A percentile compares a stretch with the other conserved stretches of the same genome.
phyloP scores from a whole-genome alignment of 345 rosid species.

The Citrus mangshanensis region DNA sequence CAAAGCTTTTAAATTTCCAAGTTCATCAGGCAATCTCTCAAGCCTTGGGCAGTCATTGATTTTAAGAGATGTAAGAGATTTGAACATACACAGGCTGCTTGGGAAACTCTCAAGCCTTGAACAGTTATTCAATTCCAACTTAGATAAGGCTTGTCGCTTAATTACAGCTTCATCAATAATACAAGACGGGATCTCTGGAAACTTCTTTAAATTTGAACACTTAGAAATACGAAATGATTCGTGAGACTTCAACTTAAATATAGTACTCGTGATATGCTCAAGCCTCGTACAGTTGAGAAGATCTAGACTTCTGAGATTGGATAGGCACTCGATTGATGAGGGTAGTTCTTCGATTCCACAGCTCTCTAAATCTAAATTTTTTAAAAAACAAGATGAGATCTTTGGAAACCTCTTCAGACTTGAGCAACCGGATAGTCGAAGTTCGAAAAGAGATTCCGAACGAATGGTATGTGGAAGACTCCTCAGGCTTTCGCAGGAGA shows the following conservation, averaged over 20 bases:
- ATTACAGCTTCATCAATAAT: not conserved
- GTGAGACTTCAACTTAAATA: too few species aligned
- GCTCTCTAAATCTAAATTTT: not conserved
- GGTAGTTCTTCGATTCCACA: not conserved
- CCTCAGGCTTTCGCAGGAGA: too few species aligned
- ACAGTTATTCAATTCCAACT: not conserved
- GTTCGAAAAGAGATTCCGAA: too few species aligned
- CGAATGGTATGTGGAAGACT: not conserved
- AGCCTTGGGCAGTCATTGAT: slow-evolving; percentile 10
- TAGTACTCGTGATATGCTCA: too few species aligned
- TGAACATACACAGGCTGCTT: slow-evolving; percentile 15
- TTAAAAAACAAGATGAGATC: too few species aligned
- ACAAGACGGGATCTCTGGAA: not conserved
- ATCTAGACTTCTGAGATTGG: too few species aligned
- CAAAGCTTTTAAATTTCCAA: not conserved
- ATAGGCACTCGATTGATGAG: too few species aligned
- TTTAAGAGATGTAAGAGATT: not conserved
- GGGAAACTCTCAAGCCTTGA: not conserved
- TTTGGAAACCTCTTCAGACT: too few species aligned
- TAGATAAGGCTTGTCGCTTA: not conserved
- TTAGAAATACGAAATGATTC: too few species aligned
- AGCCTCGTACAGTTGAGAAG: too few species aligned
- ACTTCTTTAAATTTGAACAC: too few species aligned
- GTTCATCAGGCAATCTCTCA: not conserved
- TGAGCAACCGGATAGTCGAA: too few species aligned